A percentile compares a stretch with the other conserved stretches of the same genome.
Conservation (phyloP, 345 rosid genomes). For the Aquilaria yunnanensis region DNA sequence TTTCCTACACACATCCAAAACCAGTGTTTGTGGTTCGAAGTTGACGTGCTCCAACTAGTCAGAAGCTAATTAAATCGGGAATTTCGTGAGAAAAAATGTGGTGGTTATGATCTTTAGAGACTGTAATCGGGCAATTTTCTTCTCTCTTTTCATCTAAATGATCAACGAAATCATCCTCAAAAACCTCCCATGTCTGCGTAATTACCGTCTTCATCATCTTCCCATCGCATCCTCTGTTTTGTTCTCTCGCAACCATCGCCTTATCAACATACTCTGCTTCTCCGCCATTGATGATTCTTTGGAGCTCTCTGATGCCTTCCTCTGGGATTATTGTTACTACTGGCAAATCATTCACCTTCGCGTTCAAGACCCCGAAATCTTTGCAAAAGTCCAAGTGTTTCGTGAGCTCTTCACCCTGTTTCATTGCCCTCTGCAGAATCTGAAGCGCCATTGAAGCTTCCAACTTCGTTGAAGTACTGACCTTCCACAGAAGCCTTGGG, state of each 20-base stretch:
- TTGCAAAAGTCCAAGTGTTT: slow-evolving; percentile 48
- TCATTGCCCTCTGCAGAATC: slow-evolving; percentile 42
- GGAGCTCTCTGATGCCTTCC: slow-evolving; percentile 39
- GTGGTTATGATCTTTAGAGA: background rate
- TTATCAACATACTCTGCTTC: background rate
- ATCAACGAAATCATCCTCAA: slow-evolving; percentile 32
- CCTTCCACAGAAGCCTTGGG: slow-evolving; percentile 34
- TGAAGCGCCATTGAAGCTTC: slow-evolving; percentile 49
- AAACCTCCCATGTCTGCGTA: slow-evolving; percentile 56
- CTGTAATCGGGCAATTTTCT: background rate
- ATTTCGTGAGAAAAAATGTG: slow-evolving; percentile 25
- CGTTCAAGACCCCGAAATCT: slow-evolving; percentile 43
- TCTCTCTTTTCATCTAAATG: background rate
- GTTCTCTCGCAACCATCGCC: background rate
- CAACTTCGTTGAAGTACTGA: slow-evolving; percentile 27
- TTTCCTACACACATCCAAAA: too few species aligned
- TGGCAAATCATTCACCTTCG: slow-evolving; percentile 33
- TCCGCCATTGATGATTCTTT: slow-evolving; percentile 33
- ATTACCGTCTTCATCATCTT: slow-evolving; percentile 31
- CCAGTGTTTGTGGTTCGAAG: too few species aligned
- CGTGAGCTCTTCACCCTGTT: slow-evolving; percentile 39
- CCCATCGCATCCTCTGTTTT: background rate
- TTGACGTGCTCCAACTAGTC: too few species aligned
- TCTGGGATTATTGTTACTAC: slow-evolving; percentile 35
- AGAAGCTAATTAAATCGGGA: slow-evolving; percentile 48